Evolutionary conservation across 306 rosid genomes (phyloP), one percentile per base, ranked within the genome.

Genomic region (Rosa persica): DNA sequence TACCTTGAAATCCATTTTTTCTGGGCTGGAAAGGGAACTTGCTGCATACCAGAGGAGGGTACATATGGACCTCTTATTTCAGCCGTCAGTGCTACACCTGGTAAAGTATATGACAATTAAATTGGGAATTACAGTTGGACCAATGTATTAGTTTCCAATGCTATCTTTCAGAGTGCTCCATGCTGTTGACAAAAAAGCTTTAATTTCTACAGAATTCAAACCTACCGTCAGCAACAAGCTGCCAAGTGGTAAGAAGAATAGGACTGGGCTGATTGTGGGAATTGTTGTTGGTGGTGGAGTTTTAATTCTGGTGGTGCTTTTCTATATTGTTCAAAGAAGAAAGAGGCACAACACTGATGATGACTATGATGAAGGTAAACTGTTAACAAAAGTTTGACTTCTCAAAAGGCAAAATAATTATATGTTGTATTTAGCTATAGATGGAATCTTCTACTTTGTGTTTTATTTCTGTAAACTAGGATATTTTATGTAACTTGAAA

Each of bases 1-100:
- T 81, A 72, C 87, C 74, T 93, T 23, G 98, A 91, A 81, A 81
- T 93, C 75, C 98, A 93, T 88, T 90, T 93, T 42, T 86, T 91
- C 78, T 91, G 97, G 98, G 97, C 95, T 36, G 98, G 98, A 55
- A 93, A 93, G 79, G 98, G 98, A 57, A 91, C 95, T 58, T 91
- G 97, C 69, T 91, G 97, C 80, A 79, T 89, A 62, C 97, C 95
- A 49, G 8, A 0, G 10, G 89, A 77, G 72, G 94, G 90, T 74
- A 80, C 88, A 42, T 91, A 87, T 77, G 98, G 98, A 5, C 97
- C 98, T 80, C 72, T 88, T 78, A 80, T 93, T 85, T 90, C 89
- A 72, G 97, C 96, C 78, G 85, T 93, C 82, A 90, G 88, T 40
- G 92, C 95, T 38, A 84, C 73, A 47, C 91, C 97, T 81, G 91